Percentiles rank a stretch among this genome's conserved stretches.
Evolutionary conservation across 2,329 filamentous ascomycete species (phyloP).

Genomic region (Penicillium thymicola): DNA sequence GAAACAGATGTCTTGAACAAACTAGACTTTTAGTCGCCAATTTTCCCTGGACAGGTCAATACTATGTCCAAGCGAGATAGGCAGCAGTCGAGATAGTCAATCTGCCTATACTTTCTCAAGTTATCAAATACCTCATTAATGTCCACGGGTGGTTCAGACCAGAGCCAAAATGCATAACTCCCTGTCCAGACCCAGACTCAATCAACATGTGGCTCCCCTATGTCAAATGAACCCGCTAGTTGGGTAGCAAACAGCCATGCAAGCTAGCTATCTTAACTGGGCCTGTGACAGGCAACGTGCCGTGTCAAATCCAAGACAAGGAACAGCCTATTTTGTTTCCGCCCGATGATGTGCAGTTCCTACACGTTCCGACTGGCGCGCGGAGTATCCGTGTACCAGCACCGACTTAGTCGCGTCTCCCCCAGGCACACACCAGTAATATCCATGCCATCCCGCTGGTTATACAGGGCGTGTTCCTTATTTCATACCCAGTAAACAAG

Average conservation of each 20-base stretch:
- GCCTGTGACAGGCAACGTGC: constrained; percentile 80
- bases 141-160: constrained; percentile 9
- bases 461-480: not conserved
- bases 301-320: constrained; percentile 59
- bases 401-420: not conserved
- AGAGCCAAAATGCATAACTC: constrained; percentile 66
- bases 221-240: constrained; percentile 38
- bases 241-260: not conserved
- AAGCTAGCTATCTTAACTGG: not conserved
- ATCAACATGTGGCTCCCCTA: constrained; percentile 91
- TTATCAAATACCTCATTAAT: constrained; percentile 61
- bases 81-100: not conserved
- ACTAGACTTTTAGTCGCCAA: not conserved
- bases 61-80: not conserved
- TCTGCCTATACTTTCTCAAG: constrained; percentile 53
- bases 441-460: not conserved
- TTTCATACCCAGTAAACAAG: not conserved
- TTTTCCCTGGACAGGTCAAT: not conserved
- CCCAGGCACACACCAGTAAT: not conserved
- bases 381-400: not conserved
- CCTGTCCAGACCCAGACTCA: constrained; percentile 70
- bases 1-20: not conserved
- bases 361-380: constrained; percentile 71
- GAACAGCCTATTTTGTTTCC: constrained; percentile 77
- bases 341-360: constrained; percentile 66